These are phyloP conservation scores for Apiosordaria backusii DNA, from an alignment of 495 filamentous ascomycete species.

Conservation along the genomic window DNA sequence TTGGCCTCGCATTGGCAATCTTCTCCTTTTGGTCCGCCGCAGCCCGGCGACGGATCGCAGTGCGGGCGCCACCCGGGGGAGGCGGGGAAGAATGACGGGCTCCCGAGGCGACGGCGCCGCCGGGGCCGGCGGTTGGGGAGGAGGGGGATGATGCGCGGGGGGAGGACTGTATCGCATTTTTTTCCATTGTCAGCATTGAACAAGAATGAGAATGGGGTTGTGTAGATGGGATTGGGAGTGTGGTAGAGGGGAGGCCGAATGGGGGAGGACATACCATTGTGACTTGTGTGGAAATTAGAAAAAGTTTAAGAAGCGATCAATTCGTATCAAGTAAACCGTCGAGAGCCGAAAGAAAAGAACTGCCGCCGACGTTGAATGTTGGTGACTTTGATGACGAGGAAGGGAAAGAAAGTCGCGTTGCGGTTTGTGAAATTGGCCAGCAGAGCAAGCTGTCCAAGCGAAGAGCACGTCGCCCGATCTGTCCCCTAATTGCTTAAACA, in stretches of 20 bases:
- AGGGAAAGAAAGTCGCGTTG: slow-evolving; percentile 20
- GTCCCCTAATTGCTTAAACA: slow-evolving; percentile 24
- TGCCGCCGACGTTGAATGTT: slow-evolving; percentile 19
- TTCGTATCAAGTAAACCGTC: background rate
- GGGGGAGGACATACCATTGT: slow-evolving; percentile 24
- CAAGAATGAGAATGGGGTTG: no score
- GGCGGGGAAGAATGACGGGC: slow-evolving; percentile 80
- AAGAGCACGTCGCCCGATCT: background rate
- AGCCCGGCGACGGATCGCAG: slow-evolving; percentile 87
- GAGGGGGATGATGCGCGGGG: slow-evolving; percentile 69
- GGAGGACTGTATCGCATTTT: slow-evolving; percentile 56
- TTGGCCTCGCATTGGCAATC: slow-evolving; percentile 83
- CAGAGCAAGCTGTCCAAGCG: background rate
- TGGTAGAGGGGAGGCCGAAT: background rate
- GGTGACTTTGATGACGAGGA: slow-evolving; percentile 16
- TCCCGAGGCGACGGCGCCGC: slow-evolving; percentile 51
- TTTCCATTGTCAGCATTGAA: no score
- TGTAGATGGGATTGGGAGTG: background rate
- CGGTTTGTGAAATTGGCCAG: slow-evolving; percentile 10
- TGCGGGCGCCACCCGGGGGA: slow-evolving; percentile 90
- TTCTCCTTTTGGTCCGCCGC: slow-evolving; percentile 95
- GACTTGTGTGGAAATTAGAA: slow-evolving; percentile 29
- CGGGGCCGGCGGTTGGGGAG: slow-evolving; percentile 57
- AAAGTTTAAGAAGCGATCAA: slow-evolving; percentile 4
- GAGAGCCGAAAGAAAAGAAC: background rate